phyloP scores from a whole-genome alignment of 768 basidiomycete species.

The Polyporus arcularius region DNA sequence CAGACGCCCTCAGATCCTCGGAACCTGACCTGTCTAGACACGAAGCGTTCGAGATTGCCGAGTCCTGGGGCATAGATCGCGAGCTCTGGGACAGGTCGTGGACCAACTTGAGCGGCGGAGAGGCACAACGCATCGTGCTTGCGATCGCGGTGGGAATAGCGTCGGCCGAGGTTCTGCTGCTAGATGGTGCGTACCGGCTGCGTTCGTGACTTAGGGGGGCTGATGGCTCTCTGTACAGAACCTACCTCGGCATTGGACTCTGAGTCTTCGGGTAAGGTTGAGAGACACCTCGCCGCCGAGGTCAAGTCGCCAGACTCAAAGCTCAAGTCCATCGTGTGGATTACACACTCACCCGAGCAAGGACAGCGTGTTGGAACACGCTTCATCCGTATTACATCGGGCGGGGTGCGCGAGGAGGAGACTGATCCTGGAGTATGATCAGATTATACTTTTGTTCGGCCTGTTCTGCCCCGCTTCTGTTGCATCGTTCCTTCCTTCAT shows the following conservation, averaged over 20 bases:
- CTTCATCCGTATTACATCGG: slow-evolving; percentile 46
- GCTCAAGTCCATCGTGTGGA: slow-evolving; percentile 81
- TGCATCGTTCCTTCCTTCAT: no score
- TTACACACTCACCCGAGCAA: slow-evolving; percentile 86
- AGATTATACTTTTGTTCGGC: slow-evolving; percentile 22
- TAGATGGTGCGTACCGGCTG: slow-evolving; percentile 61
- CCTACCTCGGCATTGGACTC: slow-evolving; percentile 89
- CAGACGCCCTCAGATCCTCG: not conserved
- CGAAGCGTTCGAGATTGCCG: slow-evolving; percentile 54
- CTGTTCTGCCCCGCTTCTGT: no score
- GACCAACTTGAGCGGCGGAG: slow-evolving; percentile 83
- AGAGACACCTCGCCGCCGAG: slow-evolving; percentile 56
- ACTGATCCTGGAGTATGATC: slow-evolving; percentile 15
- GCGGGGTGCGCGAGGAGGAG: slow-evolving; percentile 29
- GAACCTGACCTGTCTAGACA: slow-evolving; percentile 2
- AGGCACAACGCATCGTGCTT: slow-evolving; percentile 80
- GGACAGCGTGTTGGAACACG: slow-evolving; percentile 72
- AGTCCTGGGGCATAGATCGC: slow-evolving; percentile 64
- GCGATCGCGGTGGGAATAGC: slow-evolving; percentile 73
- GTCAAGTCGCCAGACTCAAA: slow-evolving; percentile 48
- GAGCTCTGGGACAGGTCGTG: slow-evolving; percentile 80
- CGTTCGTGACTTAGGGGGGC: not conserved
- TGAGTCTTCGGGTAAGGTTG: slow-evolving; percentile 64
- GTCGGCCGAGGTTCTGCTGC: slow-evolving; percentile 75
- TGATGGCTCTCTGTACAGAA: slow-evolving; percentile 46